Conservation (phyloP, 2,329 filamentous ascomycete species). For the Rhytidhysteron rufulum region DNA sequence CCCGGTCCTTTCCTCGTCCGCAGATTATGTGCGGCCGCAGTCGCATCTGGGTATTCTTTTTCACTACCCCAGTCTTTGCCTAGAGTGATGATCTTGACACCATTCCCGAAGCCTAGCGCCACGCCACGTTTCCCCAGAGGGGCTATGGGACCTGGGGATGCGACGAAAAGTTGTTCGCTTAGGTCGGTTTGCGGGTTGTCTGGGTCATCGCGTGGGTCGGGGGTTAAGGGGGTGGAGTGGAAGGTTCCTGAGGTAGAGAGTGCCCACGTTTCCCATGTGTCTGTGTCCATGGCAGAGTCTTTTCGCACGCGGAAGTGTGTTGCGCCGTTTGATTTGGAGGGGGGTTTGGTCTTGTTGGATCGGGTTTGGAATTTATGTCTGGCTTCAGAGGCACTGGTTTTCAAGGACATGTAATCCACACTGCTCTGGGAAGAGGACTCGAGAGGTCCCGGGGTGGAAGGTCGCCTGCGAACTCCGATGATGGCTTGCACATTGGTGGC, state of each 20-base stretch:
- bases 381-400: slow-evolving; percentile 11
- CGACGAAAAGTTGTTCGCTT: slow-evolving; percentile 60
- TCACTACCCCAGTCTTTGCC: slow-evolving; percentile 50
- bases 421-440: slow-evolving; percentile 25
- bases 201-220: slow-evolving; percentile 10
- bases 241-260: slow-evolving; percentile 47
- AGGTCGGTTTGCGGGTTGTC: slow-evolving; percentile 3
- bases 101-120: slow-evolving; percentile 68
- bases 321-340: neutral
- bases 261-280: slow-evolving; percentile 54
- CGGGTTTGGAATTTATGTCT: slow-evolving; percentile 28
- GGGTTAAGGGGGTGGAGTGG: slow-evolving; percentile 34
- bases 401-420: slow-evolving; percentile 11
- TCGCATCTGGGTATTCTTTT: slow-evolving; percentile 3
- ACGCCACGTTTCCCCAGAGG: slow-evolving; percentile 62
- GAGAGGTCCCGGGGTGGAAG: slow-evolving; percentile 22
- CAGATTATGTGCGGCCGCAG: slow-evolving; percentile 12
- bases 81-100: slow-evolving; percentile 66
- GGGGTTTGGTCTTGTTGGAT: neutral
- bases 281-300: slow-evolving; percentile 16
- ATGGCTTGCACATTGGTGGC: slow-evolving; percentile 58
- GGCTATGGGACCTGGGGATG: slow-evolving; percentile 61
- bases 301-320: slow-evolving; percentile 7
- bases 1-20: slow-evolving; percentile 10
- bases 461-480: slow-evolving; percentile 57